Conservation (phyloP, 176 grass and related monocot species). For the Juncus effusus region DNA sequence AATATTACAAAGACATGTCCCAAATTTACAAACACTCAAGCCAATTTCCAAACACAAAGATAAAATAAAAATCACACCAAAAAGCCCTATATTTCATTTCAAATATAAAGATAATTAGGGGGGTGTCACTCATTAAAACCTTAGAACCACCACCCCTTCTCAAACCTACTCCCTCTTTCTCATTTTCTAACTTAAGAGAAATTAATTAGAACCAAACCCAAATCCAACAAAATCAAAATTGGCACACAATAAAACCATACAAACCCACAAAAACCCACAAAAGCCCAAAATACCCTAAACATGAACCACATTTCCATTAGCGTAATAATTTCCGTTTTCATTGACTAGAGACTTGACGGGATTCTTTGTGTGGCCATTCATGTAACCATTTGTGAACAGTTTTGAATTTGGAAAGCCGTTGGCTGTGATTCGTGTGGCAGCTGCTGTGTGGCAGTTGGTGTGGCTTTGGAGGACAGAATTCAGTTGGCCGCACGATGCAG, state of each 20-base stretch:
- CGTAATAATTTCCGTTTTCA: slow-evolving; percentile 38
- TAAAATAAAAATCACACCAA: slow-evolving; percentile 43
- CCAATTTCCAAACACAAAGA: slow-evolving; percentile 17
- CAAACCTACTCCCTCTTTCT: slow-evolving; percentile 7
- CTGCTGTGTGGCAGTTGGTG: not conserved
- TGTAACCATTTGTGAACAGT: slow-evolving; percentile 26
- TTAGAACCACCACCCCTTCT: slow-evolving; percentile 38
- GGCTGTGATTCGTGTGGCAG: not conserved
- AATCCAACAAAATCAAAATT: slow-evolving; percentile 21
- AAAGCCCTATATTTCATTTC: slow-evolving; percentile 41
- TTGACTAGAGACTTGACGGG: slow-evolving; percentile 46
- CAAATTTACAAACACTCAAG: slow-evolving; percentile 40
- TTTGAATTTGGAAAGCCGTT: slow-evolving; percentile 19
- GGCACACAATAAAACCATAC: slow-evolving; percentile 43
- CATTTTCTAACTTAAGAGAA: slow-evolving; percentile 25
- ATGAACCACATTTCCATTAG: slow-evolving; percentile 66
- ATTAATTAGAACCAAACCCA: slow-evolving; percentile 28
- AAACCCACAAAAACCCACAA: slow-evolving; percentile 20
- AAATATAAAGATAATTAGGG: slow-evolving; percentile 17
- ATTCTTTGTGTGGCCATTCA: slow-evolving; percentile 34
- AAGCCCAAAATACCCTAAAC: slow-evolving; percentile 27
- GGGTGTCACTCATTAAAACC: slow-evolving; percentile 64
- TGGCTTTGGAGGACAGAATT: slow-evolving; percentile 40
- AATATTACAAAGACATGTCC: slow-evolving; percentile 36
- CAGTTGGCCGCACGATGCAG: slow-evolving; percentile 62